Conservation (phyloP, 108 stramenopile genomes). For the Pinguiococcus pyrenoidosus region DNA sequence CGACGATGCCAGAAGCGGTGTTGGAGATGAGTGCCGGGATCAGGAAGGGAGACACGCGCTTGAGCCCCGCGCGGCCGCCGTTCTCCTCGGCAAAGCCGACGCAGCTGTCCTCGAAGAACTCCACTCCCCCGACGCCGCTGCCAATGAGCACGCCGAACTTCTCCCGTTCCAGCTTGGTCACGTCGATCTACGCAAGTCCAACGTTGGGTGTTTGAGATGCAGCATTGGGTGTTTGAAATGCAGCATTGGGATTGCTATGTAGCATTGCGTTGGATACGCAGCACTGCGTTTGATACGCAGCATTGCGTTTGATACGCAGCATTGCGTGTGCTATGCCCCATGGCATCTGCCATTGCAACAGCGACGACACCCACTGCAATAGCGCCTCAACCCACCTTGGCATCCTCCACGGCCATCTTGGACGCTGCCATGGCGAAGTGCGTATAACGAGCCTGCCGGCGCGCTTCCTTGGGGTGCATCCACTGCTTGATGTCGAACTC, state of each 20-base stretch:
- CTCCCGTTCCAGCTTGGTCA: background rate
- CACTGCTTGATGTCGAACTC: conserved; percentile 9
- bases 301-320: background rate
- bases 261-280: background rate
- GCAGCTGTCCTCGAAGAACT: conserved; percentile 33
- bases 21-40: conserved; percentile 38
- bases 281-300: background rate
- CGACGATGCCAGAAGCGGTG: conserved; percentile 33
- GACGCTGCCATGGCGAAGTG: conserved; percentile 33
- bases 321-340: background rate
- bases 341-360: too few species aligned
- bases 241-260: background rate
- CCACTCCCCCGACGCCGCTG: conserved; percentile 32
- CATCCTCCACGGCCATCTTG: conserved; percentile 20
- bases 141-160: conserved; percentile 21
- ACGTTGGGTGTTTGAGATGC: background rate
- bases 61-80: conserved; percentile 7
- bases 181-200: background rate
- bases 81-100: conserved; percentile 10
- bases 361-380: too few species aligned
- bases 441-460: conserved; percentile 11
- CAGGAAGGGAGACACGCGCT: conserved; percentile 30
- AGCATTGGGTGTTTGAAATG: background rate
- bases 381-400: conserved; percentile 11
- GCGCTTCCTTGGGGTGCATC: conserved; percentile 15